Conservation (phyloP, 169 alveolate species). For the Cryptosporidium andersoni region DNA sequence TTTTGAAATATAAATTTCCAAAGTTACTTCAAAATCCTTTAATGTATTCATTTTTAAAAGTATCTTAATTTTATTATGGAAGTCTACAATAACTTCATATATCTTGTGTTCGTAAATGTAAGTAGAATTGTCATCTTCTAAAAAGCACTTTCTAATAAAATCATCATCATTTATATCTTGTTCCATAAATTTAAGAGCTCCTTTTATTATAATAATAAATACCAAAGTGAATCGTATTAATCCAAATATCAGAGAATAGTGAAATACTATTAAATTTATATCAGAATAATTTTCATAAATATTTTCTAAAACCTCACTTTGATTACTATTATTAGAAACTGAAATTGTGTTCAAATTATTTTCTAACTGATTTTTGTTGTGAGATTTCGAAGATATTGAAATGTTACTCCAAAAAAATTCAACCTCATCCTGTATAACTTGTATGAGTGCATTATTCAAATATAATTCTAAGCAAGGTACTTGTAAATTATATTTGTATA, state of each 20-base stretch:
- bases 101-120: neutral
- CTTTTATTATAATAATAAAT: conserved; percentile 7
- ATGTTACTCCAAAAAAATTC: conserved; percentile 31
- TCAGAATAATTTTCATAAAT: neutral
- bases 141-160: neutral
- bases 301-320: too few relatives aligned
- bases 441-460: conserved; percentile 5
- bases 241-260: conserved; percentile 40
- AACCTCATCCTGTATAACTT: conserved; percentile 6
- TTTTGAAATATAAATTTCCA: too few relatives aligned
- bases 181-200: conserved; percentile 13
- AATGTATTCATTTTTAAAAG: too few relatives aligned
- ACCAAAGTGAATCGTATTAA: conserved; percentile 15
- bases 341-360: too few relatives aligned
- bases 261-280: conserved; percentile 6
- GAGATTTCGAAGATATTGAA: neutral
- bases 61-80: too few relatives aligned
- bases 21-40: too few relatives aligned
- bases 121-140: neutral
- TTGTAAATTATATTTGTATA: conserved; percentile 6
- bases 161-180: neutral
- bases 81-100: too few relatives aligned
- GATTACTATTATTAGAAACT: too few relatives aligned
- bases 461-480: conserved; percentile 8
- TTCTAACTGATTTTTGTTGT: neutral